Conservation (phyloP, 2,329 filamentous ascomycete species). For the Chrysoporthe puriensis region DNA sequence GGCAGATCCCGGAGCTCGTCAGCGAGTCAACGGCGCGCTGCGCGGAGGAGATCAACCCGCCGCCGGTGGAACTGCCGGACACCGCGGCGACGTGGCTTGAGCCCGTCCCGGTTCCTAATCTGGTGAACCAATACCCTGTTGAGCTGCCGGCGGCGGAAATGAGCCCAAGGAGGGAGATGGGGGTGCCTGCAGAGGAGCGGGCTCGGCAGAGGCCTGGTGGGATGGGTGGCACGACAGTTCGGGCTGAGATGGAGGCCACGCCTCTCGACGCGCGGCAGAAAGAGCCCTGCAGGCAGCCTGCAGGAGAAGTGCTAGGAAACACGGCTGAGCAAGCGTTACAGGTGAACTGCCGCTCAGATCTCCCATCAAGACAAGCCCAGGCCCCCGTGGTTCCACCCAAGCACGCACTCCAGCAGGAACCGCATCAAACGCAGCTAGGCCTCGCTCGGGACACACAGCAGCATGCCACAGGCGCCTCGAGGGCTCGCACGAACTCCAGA, state of each 20-base stretch:
- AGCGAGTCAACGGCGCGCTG: conserved; percentile 48
- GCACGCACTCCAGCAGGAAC: conserved; percentile 19
- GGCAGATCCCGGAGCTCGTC: conserved; percentile 52
- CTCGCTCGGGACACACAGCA: neutral
- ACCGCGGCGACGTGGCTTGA: conserved; percentile 39
- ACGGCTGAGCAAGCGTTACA: conserved; percentile 25
- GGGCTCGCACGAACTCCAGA: conserved; percentile 9
- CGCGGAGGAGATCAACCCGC: conserved; percentile 47
- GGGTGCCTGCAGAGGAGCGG: conserved; percentile 27
- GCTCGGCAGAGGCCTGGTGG: conserved; percentile 12
- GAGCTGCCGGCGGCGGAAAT: conserved; percentile 45
- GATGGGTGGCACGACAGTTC: conserved; percentile 1
- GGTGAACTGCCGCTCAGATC: conserved; percentile 32
- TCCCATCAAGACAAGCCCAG: conserved; percentile 28
- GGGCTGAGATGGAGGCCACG: conserved; percentile 20
- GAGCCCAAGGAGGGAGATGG: neutral
- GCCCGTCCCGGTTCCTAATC: conserved; percentile 19
- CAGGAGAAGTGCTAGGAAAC: conserved; percentile 1
- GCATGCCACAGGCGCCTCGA: neutral
- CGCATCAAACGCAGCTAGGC: neutral
- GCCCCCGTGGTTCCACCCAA: conserved; percentile 33
- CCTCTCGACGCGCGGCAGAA: conserved; percentile 1
- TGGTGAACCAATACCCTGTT: conserved; percentile 33
- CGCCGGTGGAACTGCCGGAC: conserved; percentile 50
- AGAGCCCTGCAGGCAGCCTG: neutral